Evolutionary conservation across 2,329 filamentous ascomycete genomes (phyloP).

Genomic region (Cordyceps cateniannulata): DNA sequence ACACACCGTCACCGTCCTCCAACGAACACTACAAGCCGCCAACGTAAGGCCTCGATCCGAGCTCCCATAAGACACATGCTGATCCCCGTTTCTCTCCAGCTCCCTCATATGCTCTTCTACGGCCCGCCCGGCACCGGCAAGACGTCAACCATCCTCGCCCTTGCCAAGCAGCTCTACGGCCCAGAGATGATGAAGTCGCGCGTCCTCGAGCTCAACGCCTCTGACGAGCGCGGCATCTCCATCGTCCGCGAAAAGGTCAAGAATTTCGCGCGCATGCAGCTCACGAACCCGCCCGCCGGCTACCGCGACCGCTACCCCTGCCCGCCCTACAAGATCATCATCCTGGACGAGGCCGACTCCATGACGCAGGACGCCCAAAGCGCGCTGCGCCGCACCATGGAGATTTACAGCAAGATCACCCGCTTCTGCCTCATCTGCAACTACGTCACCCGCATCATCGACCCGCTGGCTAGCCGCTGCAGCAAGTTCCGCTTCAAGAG

Average conservation of each 20-base stretch:
- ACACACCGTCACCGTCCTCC: conserved; percentile 88
- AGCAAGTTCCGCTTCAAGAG: conserved; percentile 98
- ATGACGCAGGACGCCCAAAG: conserved; percentile 99
- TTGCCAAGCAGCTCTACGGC: conserved; percentile 95
- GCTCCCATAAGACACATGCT: not conserved
- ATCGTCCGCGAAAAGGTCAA: conserved; percentile 98
- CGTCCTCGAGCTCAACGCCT: conserved; percentile 98
- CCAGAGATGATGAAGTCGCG: conserved; percentile 87
- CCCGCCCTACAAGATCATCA: conserved; percentile 97
- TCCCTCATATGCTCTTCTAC: conserved; percentile 99
- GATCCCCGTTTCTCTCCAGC: conserved; percentile 38
- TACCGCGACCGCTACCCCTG: conserved; percentile 75
- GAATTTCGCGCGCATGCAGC: conserved; percentile 91
- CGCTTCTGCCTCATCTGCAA: conserved; percentile 98
- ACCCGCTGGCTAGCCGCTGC: conserved; percentile 87
- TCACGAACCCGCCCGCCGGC: conserved; percentile 70
- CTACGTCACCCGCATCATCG: conserved; percentile 96
- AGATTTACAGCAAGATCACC: conserved; percentile 94
- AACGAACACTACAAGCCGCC: conserved; percentile 86
- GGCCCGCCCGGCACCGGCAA: conserved; percentile 96
- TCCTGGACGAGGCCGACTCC: conserved; percentile 94
- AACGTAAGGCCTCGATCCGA: conserved; percentile 49
- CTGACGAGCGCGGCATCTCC: conserved; percentile 93
- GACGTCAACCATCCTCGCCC: conserved; percentile 92
- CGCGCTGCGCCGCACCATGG: conserved; percentile 91